Percentiles rank a stretch among this genome's conserved stretches.
Conservation (phyloP, 2,329 filamentous ascomycete species). For the Tolypocladium paradoxum region DNA sequence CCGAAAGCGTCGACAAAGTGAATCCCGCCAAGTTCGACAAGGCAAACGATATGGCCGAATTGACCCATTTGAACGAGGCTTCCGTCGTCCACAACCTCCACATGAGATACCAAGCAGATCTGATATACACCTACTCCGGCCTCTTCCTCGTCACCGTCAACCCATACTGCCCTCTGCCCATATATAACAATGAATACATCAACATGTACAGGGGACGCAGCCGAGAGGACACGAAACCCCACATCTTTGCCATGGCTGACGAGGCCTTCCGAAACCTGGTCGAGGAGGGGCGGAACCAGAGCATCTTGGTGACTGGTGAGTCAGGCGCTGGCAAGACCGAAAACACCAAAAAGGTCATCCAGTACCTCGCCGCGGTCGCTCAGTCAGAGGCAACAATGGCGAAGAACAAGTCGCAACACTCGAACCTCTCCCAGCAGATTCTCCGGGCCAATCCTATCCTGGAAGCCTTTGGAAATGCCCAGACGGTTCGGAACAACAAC, state of each 20-base stretch:
- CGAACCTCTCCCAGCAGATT: slow-evolving; percentile 92
- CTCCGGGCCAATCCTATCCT: slow-evolving; percentile 92
- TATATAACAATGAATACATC: slow-evolving; percentile 93
- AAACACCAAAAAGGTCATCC: slow-evolving; percentile 99
- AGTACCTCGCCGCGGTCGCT: slow-evolving; percentile 92
- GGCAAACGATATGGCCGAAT: slow-evolving; percentile 96
- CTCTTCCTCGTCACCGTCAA: slow-evolving; percentile 96
- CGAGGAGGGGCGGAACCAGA: slow-evolving; percentile 91
- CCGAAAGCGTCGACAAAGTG: slow-evolving; percentile 91
- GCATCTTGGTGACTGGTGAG: slow-evolving; percentile 94
- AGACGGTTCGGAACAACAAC: slow-evolving; percentile 96
- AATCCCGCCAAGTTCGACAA: slow-evolving; percentile 99
- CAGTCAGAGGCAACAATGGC: slow-evolving; percentile 59
- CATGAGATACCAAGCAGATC: slow-evolving; percentile 85
- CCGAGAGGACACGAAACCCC: slow-evolving; percentile 88
- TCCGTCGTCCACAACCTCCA: slow-evolving; percentile 96
- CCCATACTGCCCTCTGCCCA: slow-evolving; percentile 87
- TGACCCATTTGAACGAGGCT: slow-evolving; percentile 94
- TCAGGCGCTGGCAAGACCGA: slow-evolving; percentile 97
- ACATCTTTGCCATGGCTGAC: slow-evolving; percentile 97
- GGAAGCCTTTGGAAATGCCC: slow-evolving; percentile 95
- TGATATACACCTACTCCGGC: slow-evolving; percentile 98
- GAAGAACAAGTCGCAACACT: slow-evolving; percentile 52
- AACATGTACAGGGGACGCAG: slow-evolving; percentile 94
- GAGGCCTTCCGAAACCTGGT: slow-evolving; percentile 92